Conservation (phyloP, 305 asterid species). For the Fraxinus sp. region DNA sequence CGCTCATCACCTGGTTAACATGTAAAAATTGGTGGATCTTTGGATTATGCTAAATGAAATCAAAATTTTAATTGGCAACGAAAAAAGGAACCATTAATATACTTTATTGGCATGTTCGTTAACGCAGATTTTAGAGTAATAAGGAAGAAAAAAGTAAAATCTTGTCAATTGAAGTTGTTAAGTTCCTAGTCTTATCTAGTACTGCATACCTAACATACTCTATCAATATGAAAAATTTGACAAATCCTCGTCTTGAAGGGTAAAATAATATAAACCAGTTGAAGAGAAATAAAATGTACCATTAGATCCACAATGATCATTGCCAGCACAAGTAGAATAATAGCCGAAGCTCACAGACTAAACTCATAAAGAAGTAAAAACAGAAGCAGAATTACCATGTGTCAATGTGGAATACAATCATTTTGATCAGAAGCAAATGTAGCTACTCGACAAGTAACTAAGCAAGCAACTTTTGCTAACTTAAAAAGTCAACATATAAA, state of each 20-base stretch:
- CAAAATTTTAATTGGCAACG: background rate
- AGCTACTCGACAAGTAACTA: conserved; percentile 12
- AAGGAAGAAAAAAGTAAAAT: background rate
- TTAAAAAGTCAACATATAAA: background rate
- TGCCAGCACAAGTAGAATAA: conserved; percentile 73
- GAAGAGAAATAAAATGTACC: conserved; percentile 42
- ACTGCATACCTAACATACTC: background rate
- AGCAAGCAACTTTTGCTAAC: background rate
- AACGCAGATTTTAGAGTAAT: background rate
- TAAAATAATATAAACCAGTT: background rate
- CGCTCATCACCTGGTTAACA: conserved; percentile 65
- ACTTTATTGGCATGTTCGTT: background rate
- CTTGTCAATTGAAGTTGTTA: background rate
- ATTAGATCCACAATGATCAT: conserved; percentile 91
- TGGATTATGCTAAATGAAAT: conserved; percentile 1
- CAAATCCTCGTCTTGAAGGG: background rate
- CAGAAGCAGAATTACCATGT: conserved; percentile 2
- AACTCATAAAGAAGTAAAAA: conserved; percentile 17
- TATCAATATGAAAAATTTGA: background rate
- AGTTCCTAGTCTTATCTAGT: background rate
- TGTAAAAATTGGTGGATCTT: background rate
- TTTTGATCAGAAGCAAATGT: background rate
- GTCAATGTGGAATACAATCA: conserved; percentile 1
- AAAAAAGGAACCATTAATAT: background rate
- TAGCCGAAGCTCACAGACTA: conserved; percentile 94